Base-by-base conservation (phyloP, 352 stramenopile species). In the Phytophthora pistaciae region DNA sequence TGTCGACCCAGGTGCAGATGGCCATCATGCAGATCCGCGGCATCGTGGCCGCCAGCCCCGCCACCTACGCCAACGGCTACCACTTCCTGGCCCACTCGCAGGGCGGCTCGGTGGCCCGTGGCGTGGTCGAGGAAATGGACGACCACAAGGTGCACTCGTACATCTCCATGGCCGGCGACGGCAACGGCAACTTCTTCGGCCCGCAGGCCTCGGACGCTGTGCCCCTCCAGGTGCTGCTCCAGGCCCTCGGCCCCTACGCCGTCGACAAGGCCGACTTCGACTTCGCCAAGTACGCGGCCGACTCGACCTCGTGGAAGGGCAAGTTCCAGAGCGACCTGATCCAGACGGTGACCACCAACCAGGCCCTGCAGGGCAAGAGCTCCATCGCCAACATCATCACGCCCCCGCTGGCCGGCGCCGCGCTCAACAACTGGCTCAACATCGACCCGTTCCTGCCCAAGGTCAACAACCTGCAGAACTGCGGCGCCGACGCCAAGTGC, bases 61-160 rank as follows among this genome's bases (percentile, higher is more conserved):
- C 63, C 10, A 38, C 50, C 31, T 89, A 82, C 56, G 71, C 64
- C 46, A 64, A 78, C 25, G 81, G 83, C 46, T 91, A 91, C 73
- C 66, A 83, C 60, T 80, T 91, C 44, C 65, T 89, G 5, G 69
- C 72, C 18, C 79, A 91, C 58, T 91, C 83, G 10, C 77, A 82
- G 21, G 83, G 83, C 21, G 80, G 72, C 0, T 69, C 80, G 3
- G 63, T 91, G 14, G 64, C 79, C 25, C 79, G 83, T 25, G 79
- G 69, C 21, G 81, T 91, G 21, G 75, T 89, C 23, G 77, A 89
- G 64, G 75, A 87, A 23, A 87, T 85, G 80, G 77, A 91, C 48
- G 74, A 88, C 65, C 83, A 88, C 72, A 82, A 84, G 3, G 79
- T 82, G 3, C 68, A 84, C 59, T 81, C 73, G 36, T 81, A 79